Base-by-base conservation (phyloP, 2,329 filamentous ascomycete genomes). In the Leptographium wingfieldii region DNA sequence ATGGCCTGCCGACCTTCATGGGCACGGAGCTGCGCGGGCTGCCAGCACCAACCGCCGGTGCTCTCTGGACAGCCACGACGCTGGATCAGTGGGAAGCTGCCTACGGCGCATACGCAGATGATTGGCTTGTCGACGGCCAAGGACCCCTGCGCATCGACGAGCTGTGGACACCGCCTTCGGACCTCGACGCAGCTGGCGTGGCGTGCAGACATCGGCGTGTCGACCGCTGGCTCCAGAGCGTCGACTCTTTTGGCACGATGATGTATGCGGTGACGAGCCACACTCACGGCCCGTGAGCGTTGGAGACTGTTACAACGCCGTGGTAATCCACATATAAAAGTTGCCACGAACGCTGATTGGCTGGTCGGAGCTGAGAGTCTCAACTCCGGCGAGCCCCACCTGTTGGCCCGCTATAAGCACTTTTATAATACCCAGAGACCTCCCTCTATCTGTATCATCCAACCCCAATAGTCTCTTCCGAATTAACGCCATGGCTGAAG, bases 221-320 rank as follows among this genome's bases (percentile, higher is more conserved):
- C 1, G 76, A 79, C 33, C 67, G 65, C 22, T 83, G 80, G 80
- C 59, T 82, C 6, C 73, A 77, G 57, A 66, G 68, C 19, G 67
- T 79, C 0, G 80, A 83, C 64, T 79, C 80, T 56, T 82, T 76
- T 66, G 79, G 80, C 0, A 79, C 73, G 25, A 78, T 80, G 76
- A 56, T 82, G 1, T 81, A 78, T 63, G 71, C 76, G 0, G 74
- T 80, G 0, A 76, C 74, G 0, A 73, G 71, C 52, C 75, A 71
- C 56, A 79, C 76, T 0, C 75, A 80, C 64, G 73, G 69, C 2
- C 66, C 64, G 2, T 73, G 62, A 68, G 27, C 10, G 19, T 9
- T n/a, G 14, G 25, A 12, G 22, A 14, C n/a, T 10, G 31, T n/a
- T n/a, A 35, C 6, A 7, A 19, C 16, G 10, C 5, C 4, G 5